Conservation (phyloP, 1,284 basidiomycete species). For the Leccinum subrobustum region DNA sequence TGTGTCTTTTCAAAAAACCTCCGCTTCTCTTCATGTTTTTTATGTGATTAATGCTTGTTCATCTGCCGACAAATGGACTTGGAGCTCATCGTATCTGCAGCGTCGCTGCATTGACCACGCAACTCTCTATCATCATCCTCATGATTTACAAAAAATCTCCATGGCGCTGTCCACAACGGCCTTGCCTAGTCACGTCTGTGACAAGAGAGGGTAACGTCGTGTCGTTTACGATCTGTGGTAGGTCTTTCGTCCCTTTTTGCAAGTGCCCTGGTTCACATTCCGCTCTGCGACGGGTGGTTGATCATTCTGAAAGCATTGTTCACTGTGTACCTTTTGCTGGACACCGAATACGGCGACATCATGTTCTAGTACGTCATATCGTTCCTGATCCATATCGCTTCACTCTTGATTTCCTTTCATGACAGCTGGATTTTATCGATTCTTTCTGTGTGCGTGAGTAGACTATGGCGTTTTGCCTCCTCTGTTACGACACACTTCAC, state of each 20-base stretch:
- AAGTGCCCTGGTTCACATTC: neutral
- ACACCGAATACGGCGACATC: conserved; percentile 6
- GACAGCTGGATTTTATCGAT: conserved; percentile 11
- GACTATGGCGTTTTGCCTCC: neutral
- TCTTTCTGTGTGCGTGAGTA: conserved; percentile 10
- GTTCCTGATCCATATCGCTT: neutral
- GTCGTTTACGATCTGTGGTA: conserved; percentile 8
- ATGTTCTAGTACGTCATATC: conserved; percentile 14
- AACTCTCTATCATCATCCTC: conserved; percentile 6
- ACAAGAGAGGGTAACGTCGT: conserved; percentile 4
- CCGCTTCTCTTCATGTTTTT: conserved; percentile 7
- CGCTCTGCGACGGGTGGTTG: neutral
- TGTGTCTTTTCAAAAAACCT: conserved; percentile 11
- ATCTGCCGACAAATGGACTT: neutral
- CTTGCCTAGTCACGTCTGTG: conserved; percentile 1
- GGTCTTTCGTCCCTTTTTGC: neutral
- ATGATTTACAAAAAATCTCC: conserved; percentile 5
- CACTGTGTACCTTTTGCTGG: conserved; percentile 7
- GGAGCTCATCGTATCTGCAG: conserved; percentile 1
- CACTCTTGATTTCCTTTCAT: neutral
- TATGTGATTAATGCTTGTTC: conserved; percentile 1
- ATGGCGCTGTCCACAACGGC: neutral
- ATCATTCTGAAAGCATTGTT: conserved; percentile 7
- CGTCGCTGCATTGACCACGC: conserved; percentile 1
- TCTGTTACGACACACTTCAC: neutral